A percentile compares a stretch with the other conserved stretches of the same genome.
Evolutionary conservation across 2,329 filamentous ascomycete genomes (phyloP).

Genomic region (Macrophomina tecta): DNA sequence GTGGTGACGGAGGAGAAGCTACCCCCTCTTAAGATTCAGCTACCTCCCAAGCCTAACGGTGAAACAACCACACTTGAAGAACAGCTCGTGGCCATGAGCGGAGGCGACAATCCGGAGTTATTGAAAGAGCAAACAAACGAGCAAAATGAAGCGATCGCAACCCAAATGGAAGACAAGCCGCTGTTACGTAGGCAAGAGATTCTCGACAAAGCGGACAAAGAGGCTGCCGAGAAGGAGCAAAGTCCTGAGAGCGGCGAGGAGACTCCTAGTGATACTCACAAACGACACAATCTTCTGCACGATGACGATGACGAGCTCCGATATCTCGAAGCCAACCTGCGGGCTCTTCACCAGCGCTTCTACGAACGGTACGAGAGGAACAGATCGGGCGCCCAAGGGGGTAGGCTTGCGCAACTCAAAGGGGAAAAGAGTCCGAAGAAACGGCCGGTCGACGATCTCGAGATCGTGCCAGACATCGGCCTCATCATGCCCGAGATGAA

Average conservation of each 20-base stretch:
- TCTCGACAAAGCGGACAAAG: slow-evolving; percentile 82
- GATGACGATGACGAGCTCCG: slow-evolving; percentile 87
- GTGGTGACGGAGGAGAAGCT: slow-evolving; percentile 1
- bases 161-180: slow-evolving; percentile 87
- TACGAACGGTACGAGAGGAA: slow-evolving; percentile 79
- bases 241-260: slow-evolving; percentile 48
- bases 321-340: slow-evolving; percentile 77
- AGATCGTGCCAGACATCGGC: slow-evolving; percentile 82
- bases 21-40: slow-evolving; percentile 24
- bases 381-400: slow-evolving; percentile 48
- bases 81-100: slow-evolving; percentile 76
- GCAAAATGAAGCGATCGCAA: slow-evolving; percentile 85
- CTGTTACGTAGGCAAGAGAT: slow-evolving; percentile 91
- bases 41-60: slow-evolving; percentile 42
- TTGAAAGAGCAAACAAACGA: slow-evolving; percentile 80
- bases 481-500: slow-evolving; percentile 85
- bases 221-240: slow-evolving; percentile 60
- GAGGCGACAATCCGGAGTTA: slow-evolving; percentile 69
- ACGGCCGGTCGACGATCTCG: slow-evolving; percentile 54
- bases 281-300: slow-evolving; percentile 77
- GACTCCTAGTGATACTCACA: slow-evolving; percentile 48
- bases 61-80: slow-evolving; percentile 71
- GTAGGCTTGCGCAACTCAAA: slow-evolving; percentile 57
- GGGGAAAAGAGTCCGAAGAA: slow-evolving; percentile 59
- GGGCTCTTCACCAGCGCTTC: slow-evolving; percentile 76